Conservation (phyloP, 148 eudicot species). For the Euryodendron excelsum region DNA sequence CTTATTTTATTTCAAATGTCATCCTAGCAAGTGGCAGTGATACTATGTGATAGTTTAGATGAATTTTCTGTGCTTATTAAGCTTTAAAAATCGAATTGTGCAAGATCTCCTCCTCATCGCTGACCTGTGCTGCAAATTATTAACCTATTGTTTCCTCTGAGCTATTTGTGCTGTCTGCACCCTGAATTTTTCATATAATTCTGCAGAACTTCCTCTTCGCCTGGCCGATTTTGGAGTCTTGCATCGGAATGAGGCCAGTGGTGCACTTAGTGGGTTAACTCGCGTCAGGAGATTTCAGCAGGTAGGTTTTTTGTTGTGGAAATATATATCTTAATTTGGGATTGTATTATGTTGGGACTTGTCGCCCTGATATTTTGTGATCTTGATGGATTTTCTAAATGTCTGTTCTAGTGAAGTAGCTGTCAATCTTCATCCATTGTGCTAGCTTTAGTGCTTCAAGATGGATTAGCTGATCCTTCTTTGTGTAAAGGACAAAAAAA, state of each 20-base stretch:
- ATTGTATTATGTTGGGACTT: neutral
- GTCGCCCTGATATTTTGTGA: neutral
- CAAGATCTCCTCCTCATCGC: neutral
- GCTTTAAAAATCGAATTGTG: neutral
- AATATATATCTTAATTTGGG: neutral
- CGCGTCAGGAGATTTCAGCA: slow-evolving; percentile 99
- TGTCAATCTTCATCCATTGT: neutral
- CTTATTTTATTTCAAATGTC: neutral
- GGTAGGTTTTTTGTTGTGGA: slow-evolving; percentile 41
- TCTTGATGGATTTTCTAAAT: neutral
- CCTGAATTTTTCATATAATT: slow-evolving; percentile 9
- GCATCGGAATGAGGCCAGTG: slow-evolving; percentile 99
- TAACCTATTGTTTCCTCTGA: neutral
- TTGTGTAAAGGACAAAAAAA: neutral
- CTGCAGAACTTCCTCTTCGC: slow-evolving; percentile 93
- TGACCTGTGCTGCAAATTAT: neutral
- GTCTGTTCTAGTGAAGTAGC: neutral
- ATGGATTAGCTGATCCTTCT: neutral
- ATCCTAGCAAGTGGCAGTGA: neutral
- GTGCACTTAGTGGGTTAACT: slow-evolving; percentile 97
- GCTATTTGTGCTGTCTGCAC: neutral
- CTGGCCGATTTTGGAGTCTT: slow-evolving; percentile 96
- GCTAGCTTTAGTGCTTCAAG: neutral
- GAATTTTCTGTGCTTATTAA: neutral
- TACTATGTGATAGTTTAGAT: neutral